Evolutionary conservation across 2,329 filamentous ascomycete genomes (phyloP), one percentile per base, ranked within the genome.

Genomic region (Aspergillus melleus): DNA sequence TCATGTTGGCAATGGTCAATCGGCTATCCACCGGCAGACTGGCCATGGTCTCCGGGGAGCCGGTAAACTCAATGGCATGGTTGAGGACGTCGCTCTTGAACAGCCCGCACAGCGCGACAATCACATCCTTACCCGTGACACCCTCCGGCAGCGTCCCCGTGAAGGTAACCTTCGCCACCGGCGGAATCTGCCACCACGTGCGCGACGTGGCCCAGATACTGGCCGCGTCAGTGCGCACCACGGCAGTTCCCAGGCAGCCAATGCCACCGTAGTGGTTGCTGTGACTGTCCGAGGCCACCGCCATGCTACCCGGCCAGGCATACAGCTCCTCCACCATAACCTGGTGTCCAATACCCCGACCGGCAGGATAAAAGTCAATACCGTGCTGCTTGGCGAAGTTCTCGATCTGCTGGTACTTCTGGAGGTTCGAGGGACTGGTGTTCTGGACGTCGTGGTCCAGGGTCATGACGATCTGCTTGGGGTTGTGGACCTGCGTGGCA

Each of bases 121-220:
- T 98, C 12, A 96, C 90, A 74, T 98, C 95, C 76, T 99, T 98
- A 30, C 92, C 94, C 0, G 90, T 92, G 1, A 96, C 92, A 11
- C 93, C 93, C 1, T 80, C 79, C 0, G 91, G 93, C 6, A 96
- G 79, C 0, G 85, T 76, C 6, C 92, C 93, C 0, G 84, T 90
- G 11, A 98, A 82, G 0, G 85, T 93, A 24, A 97, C 85, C 76
- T 90, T 89, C 1, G 90, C 91, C 29, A 96, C 85, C 0, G 92
- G 91, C 0, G 94, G 94, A 24, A 95, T 84, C 77, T 96, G 90
- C 87, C 87, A 96, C 92, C 92, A 97, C 0, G 90, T 96, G 65
- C 83, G 81, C 4, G 87, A 87, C 0, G 92, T 96, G 0, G 90
- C 89, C 90, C 89, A 96, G 44, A 97, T 91, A 66, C 84, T 86